Percentiles rank a stretch among this genome's conserved stretches.
Evolutionary conservation across 352 stramenopile species (phyloP).

Genomic region (Globisporangium middletonii): DNA sequence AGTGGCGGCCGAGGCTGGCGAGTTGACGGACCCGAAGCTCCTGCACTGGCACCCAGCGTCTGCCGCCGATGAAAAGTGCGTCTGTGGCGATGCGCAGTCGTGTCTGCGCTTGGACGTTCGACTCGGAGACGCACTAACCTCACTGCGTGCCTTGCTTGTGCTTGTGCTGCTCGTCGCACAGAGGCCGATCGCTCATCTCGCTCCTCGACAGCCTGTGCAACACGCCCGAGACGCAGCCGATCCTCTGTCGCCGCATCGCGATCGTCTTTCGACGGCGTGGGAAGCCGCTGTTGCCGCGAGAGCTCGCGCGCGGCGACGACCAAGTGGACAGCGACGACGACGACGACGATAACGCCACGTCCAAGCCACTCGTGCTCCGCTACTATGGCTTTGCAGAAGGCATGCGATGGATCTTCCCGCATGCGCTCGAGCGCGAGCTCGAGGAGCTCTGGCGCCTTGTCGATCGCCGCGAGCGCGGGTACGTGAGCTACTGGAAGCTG

Average conservation of each 20-base stretch:
- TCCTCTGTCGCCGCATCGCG: conserved; percentile 42
- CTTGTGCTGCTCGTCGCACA: conserved; percentile 8
- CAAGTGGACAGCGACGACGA: neutral
- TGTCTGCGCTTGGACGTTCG: neutral
- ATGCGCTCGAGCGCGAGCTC: conserved; percentile 38
- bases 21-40: conserved; percentile 24
- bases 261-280: conserved; percentile 45
- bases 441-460: conserved; percentile 49
- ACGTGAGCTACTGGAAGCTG: conserved; percentile 14
- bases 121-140: too few relatives aligned
- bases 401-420: conserved; percentile 47
- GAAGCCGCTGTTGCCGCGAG: conserved; percentile 3
- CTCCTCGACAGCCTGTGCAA: conserved; percentile 51
- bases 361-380: conserved; percentile 10
- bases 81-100: neutral
- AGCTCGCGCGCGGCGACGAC: neutral
- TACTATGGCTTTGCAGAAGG: conserved; percentile 35
- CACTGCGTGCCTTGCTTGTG: too few relatives aligned
- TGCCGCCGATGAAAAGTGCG: conserved; percentile 25
- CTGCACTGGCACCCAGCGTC: conserved; percentile 57
- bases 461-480: conserved; percentile 12
- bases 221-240: conserved; percentile 38
- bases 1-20: conserved; percentile 22
- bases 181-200: conserved; percentile 29
- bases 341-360: neutral